A percentile compares a stretch with the other conserved stretches of the same genome.
Conservation (phyloP, 163 green algal genomes). For the Chloroidium sp. region DNA sequence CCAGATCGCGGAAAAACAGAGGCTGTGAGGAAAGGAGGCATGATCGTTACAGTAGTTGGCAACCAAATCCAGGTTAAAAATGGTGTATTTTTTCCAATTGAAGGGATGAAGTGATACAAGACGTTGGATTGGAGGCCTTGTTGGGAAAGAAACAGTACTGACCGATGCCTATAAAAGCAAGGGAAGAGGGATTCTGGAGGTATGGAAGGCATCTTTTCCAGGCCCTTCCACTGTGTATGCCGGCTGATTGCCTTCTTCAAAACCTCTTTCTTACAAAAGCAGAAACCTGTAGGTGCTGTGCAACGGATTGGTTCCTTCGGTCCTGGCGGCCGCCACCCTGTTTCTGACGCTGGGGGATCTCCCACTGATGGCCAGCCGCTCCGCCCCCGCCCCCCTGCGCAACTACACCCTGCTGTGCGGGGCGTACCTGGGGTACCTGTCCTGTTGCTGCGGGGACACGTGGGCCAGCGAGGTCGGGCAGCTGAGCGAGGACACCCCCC, state of each 20-base stretch:
- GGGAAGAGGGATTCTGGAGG: neutral
- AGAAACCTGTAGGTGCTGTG: slow-evolving; percentile 52
- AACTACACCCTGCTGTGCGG: slow-evolving; percentile 10
- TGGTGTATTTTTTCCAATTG: neutral
- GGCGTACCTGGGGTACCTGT: slow-evolving; percentile 73
- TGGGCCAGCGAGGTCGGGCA: slow-evolving; percentile 86
- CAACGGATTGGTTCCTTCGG: slow-evolving; percentile 60
- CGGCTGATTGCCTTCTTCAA: neutral
- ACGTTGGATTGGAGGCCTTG: neutral
- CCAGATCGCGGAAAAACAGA: neutral
- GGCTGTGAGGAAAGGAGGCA: neutral
- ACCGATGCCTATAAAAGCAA: neutral
- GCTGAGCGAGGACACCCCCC: slow-evolving; percentile 58
- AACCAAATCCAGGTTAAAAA: neutral
- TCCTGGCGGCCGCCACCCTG: slow-evolving; percentile 36
- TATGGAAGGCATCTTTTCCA: neutral
- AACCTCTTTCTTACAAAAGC: neutral
- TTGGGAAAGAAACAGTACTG: neutral
- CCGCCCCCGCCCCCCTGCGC: slow-evolving; percentile 11
- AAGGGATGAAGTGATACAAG: neutral
- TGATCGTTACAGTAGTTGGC: neutral
- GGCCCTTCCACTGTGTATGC: neutral
- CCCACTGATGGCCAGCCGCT: slow-evolving; percentile 38
- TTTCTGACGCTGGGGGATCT: neutral
- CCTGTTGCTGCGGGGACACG: slow-evolving; percentile 91